phyloP scores from a whole-genome alignment of 768 basidiomycete species.

The Hygrocybe coccinea region DNA sequence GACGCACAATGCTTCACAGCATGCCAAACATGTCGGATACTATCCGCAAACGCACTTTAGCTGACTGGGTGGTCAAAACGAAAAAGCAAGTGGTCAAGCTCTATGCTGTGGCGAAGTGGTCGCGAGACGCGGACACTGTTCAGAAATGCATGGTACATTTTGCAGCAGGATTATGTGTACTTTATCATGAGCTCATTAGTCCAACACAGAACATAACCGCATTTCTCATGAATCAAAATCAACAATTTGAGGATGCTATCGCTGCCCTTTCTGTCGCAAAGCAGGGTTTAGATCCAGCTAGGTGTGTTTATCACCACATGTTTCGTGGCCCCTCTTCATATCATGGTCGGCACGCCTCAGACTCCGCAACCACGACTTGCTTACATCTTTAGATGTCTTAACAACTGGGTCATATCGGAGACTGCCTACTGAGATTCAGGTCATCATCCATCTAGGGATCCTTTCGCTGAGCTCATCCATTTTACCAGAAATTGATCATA shows the following conservation, averaged over 20 bases:
- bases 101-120: constrained; percentile 84
- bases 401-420: constrained; percentile 82
- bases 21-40: constrained; percentile 80
- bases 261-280: constrained; percentile 58
- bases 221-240: constrained; percentile 81
- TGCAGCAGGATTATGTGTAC: not conserved
- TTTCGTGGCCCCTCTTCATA: not conserved
- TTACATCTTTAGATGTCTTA: constrained; percentile 86
- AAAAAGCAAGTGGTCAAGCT: constrained; percentile 88
- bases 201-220: constrained; percentile 70
- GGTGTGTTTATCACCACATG: constrained; percentile 42
- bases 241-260: constrained; percentile 73
- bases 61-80: constrained; percentile 86
- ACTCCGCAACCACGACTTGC: constrained; percentile 87
- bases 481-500: constrained; percentile 59
- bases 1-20: constrained; percentile 27
- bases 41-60: constrained; percentile 73
- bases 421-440: constrained; percentile 79
- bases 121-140: constrained; percentile 74
- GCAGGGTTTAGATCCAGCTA: constrained; percentile 68
- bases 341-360: constrained; percentile 35
- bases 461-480: constrained; percentile 7
- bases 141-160: constrained; percentile 77
- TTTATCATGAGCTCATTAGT: not conserved
- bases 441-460: constrained; percentile 23